Percentiles rank a stretch among this genome's conserved stretches.
phyloP scores from a whole-genome alignment of 805 yeast genomes.

The Kodamaea nitidulidarum region DNA sequence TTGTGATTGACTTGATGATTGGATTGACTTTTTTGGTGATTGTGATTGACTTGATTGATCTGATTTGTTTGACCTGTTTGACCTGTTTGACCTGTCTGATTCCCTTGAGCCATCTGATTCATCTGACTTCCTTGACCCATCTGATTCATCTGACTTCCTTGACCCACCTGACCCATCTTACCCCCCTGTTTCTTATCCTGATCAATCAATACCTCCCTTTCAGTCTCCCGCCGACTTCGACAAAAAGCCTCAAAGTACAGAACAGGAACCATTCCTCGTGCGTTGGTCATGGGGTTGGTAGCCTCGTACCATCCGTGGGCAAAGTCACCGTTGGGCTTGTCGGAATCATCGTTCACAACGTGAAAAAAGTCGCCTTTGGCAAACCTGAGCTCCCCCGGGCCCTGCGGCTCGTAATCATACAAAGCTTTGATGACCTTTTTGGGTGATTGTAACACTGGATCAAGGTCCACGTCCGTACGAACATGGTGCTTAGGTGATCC shows the following conservation, averaged over 20 bases:
- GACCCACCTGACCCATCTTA: too few relatives aligned
- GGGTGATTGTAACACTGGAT: conserved; percentile 48
- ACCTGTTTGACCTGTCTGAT: too few relatives aligned
- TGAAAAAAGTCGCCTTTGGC: conserved; percentile 84
- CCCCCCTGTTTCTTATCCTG: too few relatives aligned
- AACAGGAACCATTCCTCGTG: conserved; percentile 83
- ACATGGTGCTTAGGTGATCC: conserved; percentile 30
- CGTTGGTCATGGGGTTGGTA: conserved; percentile 73
- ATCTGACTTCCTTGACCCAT: too few relatives aligned
- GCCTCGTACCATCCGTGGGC: conserved; percentile 83
- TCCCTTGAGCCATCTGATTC: too few relatives aligned
- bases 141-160: too few relatives aligned
- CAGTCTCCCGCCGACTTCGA: conserved; percentile 44
- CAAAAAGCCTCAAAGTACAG: conserved; percentile 77
- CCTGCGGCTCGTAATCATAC: conserved; percentile 71
- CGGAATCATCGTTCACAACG: conserved; percentile 41
- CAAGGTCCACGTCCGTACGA: conserved; percentile 24
- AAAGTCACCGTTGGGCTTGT: conserved; percentile 40
- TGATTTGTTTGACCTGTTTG: too few relatives aligned
- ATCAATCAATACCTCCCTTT: too few relatives aligned
- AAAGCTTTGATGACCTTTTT: conserved; percentile 81
- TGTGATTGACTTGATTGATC: too few relatives aligned
- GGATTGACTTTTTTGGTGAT: not conserved
- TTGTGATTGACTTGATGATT: too few relatives aligned
- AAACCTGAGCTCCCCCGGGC: conserved; percentile 77